Percentiles rank a stretch among this genome's conserved stretches.
These are phyloP conservation scores for Colletotrichum cereale DNA, from an alignment of 2,329 filamentous ascomycete species.

Conservation along the genomic window DNA sequence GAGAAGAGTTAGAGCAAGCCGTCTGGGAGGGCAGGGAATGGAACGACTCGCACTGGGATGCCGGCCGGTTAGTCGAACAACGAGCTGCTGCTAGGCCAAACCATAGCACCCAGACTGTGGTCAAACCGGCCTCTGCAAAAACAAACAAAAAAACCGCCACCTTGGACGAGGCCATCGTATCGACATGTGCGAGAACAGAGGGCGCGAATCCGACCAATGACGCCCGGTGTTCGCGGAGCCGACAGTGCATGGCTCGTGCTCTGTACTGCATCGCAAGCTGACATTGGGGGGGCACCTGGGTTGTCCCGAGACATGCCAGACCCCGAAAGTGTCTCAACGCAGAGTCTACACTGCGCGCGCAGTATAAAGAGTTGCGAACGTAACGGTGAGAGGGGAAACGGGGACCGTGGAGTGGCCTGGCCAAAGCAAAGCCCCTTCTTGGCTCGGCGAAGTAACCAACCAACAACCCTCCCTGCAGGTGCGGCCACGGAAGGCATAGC, in stretches of 20 bases:
- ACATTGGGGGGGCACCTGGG: conserved; percentile 1
- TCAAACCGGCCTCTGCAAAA: neutral
- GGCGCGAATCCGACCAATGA: neutral
- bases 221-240: neutral
- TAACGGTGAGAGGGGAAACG: neutral
- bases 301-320: conserved; percentile 26
- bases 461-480: conserved; percentile 18
- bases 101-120: neutral
- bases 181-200: neutral
- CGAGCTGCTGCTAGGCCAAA: neutral
- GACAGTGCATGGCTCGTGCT: neutral
- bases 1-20: neutral
- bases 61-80: neutral
- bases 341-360: neutral
- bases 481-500: conserved; percentile 6
- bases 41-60: neutral
- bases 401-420: neutral
- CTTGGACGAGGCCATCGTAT: neutral
- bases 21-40: neutral
- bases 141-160: neutral
- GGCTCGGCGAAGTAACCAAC: conserved; percentile 17
- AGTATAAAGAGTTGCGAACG: conserved; percentile 1
- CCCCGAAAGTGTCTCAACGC: neutral
- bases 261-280: neutral
- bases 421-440: conserved; percentile 31